Evolutionary conservation across 1,284 basidiomycete genomes (phyloP), one percentile per base, ranked within the genome.

Genomic region (Irpex rosettiformis): DNA sequence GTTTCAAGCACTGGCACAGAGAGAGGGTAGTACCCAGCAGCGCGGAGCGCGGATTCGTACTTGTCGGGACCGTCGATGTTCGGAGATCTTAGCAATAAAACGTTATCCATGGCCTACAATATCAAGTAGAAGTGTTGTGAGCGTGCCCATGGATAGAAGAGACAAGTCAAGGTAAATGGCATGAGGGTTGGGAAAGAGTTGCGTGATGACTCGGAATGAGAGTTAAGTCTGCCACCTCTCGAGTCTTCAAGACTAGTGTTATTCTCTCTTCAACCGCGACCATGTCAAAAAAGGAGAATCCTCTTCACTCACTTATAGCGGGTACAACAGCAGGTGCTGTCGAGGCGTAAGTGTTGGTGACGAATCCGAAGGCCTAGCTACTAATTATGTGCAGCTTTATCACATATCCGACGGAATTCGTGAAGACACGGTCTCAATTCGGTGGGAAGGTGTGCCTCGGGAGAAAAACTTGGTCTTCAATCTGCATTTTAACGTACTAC

Each of bases 321-420:
- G 96, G 97, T 25, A 85, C 94, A n/a, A 91, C 90, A 0, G 96
- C 96, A 18, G 96, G 97, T 18, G 95, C 91, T 2, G 81, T 98
- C 54, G 96, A 98, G 78, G 94, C 89, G 88, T 91, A 71, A 72
- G 84, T 75, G 28, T 6, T 27, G 16, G 7, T 29, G 11, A 1
- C 18, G 6, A 48, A 37, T 47, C 2, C 25, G 18, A 13, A 25
- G 54, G 24, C 43, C 57, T 22, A 10, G 53, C 57, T 57, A 54
- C 69, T 76, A 62, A 78, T 64, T 58, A 60, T 64, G 63, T 73
- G 67, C 66, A 90, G 87, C 56, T 88, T 89, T 73, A 74, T 88
- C 63, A 91, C 91, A n/a, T 96, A 94, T 66, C 96, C 96, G 0
- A 91, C 94, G 4, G 96, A 99, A 71, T 95, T 87, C 67, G 88